Percentiles rank a stretch among this genome's conserved stretches.
These are phyloP conservation scores for Hanseniaspora pseudoguilliermondii DNA, from an alignment of 805 yeast species.

Conservation along the genomic window DNA sequence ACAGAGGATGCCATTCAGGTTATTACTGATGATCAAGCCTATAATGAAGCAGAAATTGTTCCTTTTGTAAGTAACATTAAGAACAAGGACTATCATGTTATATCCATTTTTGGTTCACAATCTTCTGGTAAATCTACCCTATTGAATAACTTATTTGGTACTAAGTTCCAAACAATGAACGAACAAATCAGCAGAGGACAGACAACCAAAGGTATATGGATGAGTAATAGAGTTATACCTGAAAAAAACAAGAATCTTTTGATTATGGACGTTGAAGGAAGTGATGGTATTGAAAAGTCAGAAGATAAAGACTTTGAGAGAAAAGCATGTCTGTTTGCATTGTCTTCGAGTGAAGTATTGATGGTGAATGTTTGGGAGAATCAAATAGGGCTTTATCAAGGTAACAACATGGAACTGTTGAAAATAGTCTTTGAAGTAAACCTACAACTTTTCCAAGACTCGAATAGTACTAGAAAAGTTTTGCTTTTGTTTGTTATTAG, in stretches of 20 bases:
- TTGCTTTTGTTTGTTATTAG: slow-evolving; percentile 76
- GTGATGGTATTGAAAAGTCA: slow-evolving; percentile 95
- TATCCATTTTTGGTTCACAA: slow-evolving; percentile 94
- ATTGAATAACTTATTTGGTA: slow-evolving; percentile 71
- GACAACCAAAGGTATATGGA: slow-evolving; percentile 79
- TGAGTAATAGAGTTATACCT: slow-evolving; percentile 34
- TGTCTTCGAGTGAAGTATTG: slow-evolving; percentile 79
- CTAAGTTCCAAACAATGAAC: slow-evolving; percentile 87
- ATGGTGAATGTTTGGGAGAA: slow-evolving; percentile 94
- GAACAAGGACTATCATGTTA: slow-evolving; percentile 66
- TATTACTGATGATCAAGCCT: slow-evolving; percentile 83
- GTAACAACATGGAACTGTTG: slow-evolving; percentile 90
- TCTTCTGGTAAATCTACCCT: slow-evolving; percentile 93
- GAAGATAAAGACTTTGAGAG: slow-evolving; percentile 98
- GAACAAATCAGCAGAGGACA: slow-evolving; percentile 65
- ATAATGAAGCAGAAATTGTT: slow-evolving; percentile 41
- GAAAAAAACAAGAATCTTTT: slow-evolving; percentile 34
- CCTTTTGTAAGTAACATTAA: slow-evolving; percentile 3
- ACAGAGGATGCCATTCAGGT: slow-evolving; percentile 82
- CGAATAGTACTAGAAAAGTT: slow-evolving; percentile 46
- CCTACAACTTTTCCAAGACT: slow-evolving; percentile 55
- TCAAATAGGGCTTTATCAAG: slow-evolving; percentile 92
- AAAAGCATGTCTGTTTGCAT: slow-evolving; percentile 87
- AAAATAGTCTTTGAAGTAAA: slow-evolving; percentile 96
- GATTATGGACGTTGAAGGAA: slow-evolving; percentile 96